Conservation (phyloP, 768 basidiomycete genomes). For the Phlegmacium glaucopus region DNA sequence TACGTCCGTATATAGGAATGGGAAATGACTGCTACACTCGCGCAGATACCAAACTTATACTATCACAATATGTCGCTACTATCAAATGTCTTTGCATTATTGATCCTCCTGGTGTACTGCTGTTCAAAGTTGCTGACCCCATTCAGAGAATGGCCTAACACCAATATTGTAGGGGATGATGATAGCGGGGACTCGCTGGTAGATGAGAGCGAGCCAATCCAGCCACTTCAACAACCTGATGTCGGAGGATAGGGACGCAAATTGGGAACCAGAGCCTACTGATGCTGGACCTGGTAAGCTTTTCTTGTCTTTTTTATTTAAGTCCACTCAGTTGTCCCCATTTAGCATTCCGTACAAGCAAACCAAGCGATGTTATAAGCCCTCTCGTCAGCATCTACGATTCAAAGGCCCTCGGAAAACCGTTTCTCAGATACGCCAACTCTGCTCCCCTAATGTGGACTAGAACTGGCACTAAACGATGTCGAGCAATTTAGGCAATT, state of each 20-base stretch:
- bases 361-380: slow-evolving; percentile 90
- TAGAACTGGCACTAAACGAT: no score
- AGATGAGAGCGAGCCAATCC: slow-evolving; percentile 80
- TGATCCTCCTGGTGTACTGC: slow-evolving; percentile 88
- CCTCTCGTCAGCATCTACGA: slow-evolving; percentile 98
- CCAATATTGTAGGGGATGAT: slow-evolving; percentile 84
- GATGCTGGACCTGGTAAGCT: slow-evolving; percentile 89
- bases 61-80: slow-evolving; percentile 87
- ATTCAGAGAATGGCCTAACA: slow-evolving; percentile 79
- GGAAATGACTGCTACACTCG: slow-evolving; percentile 91
- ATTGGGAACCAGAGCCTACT: slow-evolving; percentile 95
- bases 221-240: slow-evolving; percentile 69
- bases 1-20: slow-evolving; percentile 52
- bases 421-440: no score
- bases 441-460: no score
- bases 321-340: no score
- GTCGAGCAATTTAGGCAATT: no score
- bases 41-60: slow-evolving; percentile 88
- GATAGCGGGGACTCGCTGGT: slow-evolving; percentile 77
- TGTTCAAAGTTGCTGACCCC: slow-evolving; percentile 93
- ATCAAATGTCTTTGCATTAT: slow-evolving; percentile 88
- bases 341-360: slow-evolving; percentile 86
- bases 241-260: slow-evolving; percentile 86
- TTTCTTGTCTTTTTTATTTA: no score
- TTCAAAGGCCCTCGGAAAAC: no score